Base-by-base conservation (phyloP, 2,329 filamentous ascomycete species). In the Endoconidiophora polonica region DNA sequence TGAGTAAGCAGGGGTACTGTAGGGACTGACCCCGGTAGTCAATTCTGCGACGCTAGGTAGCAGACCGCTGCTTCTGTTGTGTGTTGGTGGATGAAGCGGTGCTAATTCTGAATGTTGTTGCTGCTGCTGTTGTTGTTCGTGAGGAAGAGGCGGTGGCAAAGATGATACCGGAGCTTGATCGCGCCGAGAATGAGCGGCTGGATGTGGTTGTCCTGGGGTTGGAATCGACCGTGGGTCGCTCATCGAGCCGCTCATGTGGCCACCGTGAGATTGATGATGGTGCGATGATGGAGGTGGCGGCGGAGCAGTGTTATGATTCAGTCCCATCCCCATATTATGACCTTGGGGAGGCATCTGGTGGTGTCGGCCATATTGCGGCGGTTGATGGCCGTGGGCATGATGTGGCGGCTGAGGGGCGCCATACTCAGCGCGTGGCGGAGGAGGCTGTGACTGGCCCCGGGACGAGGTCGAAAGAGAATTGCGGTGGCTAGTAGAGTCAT, bases 31-130 rank as follows among this genome's bases (percentile, higher is more conserved):
- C 10, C 77, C 77, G 0, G 76, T 80, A 2, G 77, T 81, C 57
- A 81, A 68, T 59, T 81, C 77, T 36, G 73, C 71, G 14, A 81
- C 68, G 46, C 76, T 71, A 1, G 77, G 77, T n/a, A 81, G 64
- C 54, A 73, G 65, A 0, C 66, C 69, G 4, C 63, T 63, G n/a
- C 63, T 62, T 24, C 63, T 59, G 5, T 63, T 61, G 26, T 63
- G 63, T 1, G 42, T 42, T 10, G 50, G 50, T n/a, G 51, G 43
- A 16, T 55, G 46, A 12, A 52, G 37, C 20, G 50, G 50, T n/a
- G 50, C 46, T 6, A 52, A 38, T 23, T 52, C 50, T n/a, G 46
- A 46, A 41, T 43, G 50, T 16, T 29, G 39, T 2, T 23, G 40
- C 16, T 26, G 46, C 14, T 23, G 40, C 16, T 26, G 46, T 7